phyloP scores from a whole-genome alignment of 768 basidiomycete species.

The Polyporus arcularius region DNA sequence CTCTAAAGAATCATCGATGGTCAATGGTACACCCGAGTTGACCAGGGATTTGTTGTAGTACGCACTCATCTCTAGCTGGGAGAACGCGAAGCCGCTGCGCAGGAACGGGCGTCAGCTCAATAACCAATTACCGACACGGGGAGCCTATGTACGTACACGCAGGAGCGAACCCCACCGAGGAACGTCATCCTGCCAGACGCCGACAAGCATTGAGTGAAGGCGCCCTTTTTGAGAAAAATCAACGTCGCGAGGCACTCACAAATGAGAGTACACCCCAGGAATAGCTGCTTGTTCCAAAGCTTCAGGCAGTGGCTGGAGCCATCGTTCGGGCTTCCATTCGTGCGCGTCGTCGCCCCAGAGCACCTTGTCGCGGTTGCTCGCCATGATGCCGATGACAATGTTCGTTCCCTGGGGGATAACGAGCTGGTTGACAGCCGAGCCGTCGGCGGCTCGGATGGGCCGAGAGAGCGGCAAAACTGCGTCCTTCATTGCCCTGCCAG shows the following conservation, averaged over 20 bases:
- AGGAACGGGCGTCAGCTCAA: not conserved
- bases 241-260: conserved; percentile 11
- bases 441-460: conserved; percentile 47
- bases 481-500: conserved; percentile 44
- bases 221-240: not conserved
- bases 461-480: conserved; percentile 58
- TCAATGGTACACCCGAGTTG: not conserved
- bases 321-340: conserved; percentile 64
- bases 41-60: not conserved
- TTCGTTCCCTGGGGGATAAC: conserved; percentile 48
- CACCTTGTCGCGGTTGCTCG: conserved; percentile 50
- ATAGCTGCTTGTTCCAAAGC: conserved; percentile 19
- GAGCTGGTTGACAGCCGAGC: conserved; percentile 41
- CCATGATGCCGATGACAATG: conserved; percentile 43
- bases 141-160: conserved; percentile 2
- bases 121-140: not conserved
- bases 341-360: conserved; percentile 65
- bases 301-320: conserved; percentile 43
- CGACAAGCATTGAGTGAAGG: conserved; percentile 1
- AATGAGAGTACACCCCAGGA: conserved; percentile 27
- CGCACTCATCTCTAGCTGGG: conserved; percentile 28
- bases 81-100: conserved; percentile 26
- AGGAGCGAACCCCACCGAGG: conserved; percentile 3
- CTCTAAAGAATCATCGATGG: conserved; percentile 28
- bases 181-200: conserved; percentile 7